These are phyloP conservation scores for Euryodendron excelsum DNA, from an alignment of 148 eudicot species.

Conservation along the genomic window DNA sequence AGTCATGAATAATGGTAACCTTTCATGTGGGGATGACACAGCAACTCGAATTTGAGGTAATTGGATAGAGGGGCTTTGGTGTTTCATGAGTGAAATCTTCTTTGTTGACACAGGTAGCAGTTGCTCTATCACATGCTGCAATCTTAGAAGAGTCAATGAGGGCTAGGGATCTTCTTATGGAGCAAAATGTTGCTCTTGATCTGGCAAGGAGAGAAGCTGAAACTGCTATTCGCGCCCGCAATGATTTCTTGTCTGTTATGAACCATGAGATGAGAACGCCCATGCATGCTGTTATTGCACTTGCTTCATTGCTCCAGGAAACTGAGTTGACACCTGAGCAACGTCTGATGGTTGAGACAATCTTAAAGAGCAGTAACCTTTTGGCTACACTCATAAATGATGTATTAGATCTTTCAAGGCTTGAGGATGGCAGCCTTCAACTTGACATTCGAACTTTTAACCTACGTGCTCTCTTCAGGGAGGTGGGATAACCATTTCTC, in stretches of 20 bases:
- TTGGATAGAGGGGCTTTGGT: neutral
- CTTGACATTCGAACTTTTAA: slow-evolving; percentile 70
- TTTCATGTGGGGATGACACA: too few relatives aligned
- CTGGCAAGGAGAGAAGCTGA: slow-evolving; percentile 93
- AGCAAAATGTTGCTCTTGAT: slow-evolving; percentile 93
- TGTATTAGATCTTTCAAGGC: slow-evolving; percentile 89
- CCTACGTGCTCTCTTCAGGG: slow-evolving; percentile 71
- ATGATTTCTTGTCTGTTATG: slow-evolving; percentile 96
- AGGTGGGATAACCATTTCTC: slow-evolving; percentile 44
- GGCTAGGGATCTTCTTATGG: slow-evolving; percentile 87
- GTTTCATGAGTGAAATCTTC: neutral
- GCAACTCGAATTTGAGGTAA: too few relatives aligned
- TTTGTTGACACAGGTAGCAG: slow-evolving; percentile 65
- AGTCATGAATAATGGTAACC: too few relatives aligned
- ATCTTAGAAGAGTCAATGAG: slow-evolving; percentile 95
- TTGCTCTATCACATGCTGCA: slow-evolving; percentile 98
- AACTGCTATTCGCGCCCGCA: slow-evolving; percentile 87
- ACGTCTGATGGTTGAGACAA: slow-evolving; percentile 86
- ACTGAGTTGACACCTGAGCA: slow-evolving; percentile 87
- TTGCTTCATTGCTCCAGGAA: slow-evolving; percentile 79
- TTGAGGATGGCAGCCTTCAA: slow-evolving; percentile 93
- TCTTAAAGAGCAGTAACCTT: slow-evolving; percentile 84
- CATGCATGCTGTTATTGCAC: slow-evolving; percentile 86
- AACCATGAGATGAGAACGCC: slow-evolving; percentile 99
- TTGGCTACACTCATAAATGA: slow-evolving; percentile 86